phyloP scores from a whole-genome alignment of 2,329 filamentous ascomycete genomes.

The Sporothrix brunneoviolacea region DNA sequence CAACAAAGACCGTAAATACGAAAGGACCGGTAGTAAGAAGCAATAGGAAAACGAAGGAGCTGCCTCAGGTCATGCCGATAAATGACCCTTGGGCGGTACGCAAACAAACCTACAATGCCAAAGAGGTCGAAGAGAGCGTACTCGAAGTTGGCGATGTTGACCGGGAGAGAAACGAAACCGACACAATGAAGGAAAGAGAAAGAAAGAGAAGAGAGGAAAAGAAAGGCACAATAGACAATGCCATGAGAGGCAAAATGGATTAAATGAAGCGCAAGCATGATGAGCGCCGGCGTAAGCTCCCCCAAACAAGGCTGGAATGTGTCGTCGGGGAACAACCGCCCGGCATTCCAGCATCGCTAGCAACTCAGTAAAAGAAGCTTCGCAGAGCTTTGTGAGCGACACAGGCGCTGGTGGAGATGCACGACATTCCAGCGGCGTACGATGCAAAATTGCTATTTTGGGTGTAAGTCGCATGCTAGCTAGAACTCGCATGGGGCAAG shows the following conservation, averaged over 20 bases:
- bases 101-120: no score
- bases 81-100: background rate
- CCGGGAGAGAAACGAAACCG: no score
- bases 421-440: background rate
- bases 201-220: background rate
- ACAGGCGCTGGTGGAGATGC: background rate
- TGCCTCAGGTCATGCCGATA: constrained; percentile 2
- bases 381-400: background rate
- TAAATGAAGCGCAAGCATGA: background rate
- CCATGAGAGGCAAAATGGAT: constrained; percentile 1
- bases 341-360: constrained; percentile 13
- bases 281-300: background rate
- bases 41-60: background rate
- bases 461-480: constrained; percentile 8
- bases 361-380: no score
- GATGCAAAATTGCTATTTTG: constrained; percentile 2
- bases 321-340: constrained; percentile 20
- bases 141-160: no score
- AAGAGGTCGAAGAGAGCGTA: no score
- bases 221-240: background rate
- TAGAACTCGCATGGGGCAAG: no score
- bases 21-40: background rate
- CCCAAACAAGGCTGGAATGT: constrained; percentile 21
- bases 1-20: background rate
- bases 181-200: background rate